A percentile compares a stretch with the other conserved stretches of the same genome.
These are phyloP conservation scores for Stagonosporopsis chrysanthemi DNA, from an alignment of 2,329 filamentous ascomycete genomes.

Conservation along the genomic window DNA sequence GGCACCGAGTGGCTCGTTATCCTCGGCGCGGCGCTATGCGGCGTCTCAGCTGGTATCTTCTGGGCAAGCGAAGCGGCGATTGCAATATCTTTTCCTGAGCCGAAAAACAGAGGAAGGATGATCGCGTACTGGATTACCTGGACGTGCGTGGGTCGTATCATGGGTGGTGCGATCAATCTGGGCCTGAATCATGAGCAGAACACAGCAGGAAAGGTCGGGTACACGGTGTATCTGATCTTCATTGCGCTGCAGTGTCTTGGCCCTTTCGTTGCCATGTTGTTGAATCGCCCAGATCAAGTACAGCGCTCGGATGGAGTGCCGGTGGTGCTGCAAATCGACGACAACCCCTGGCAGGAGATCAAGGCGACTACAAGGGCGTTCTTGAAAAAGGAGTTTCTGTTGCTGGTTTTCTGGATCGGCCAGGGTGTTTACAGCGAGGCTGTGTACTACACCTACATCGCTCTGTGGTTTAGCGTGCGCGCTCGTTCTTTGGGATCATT, in stretches of 20 bases:
- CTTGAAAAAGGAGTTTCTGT: constrained; percentile 54
- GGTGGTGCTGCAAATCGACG: constrained; percentile 50
- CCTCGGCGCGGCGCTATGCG: constrained; percentile 22
- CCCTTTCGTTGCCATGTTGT: constrained; percentile 52
- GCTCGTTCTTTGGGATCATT: constrained; percentile 57
- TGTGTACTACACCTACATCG: constrained; percentile 54
- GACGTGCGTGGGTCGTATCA: constrained; percentile 60
- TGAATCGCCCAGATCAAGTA: constrained; percentile 56
- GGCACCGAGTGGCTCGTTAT: constrained; percentile 25
- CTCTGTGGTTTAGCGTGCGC: constrained; percentile 61
- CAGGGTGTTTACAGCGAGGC: constrained; percentile 18
- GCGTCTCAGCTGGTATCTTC: constrained; percentile 25
- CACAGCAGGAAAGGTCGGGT: constrained; percentile 54
- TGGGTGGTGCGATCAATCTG: constrained; percentile 60
- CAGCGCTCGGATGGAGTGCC: constrained; percentile 50
- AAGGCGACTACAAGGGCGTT: constrained; percentile 28
- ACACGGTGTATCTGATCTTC: constrained; percentile 49
- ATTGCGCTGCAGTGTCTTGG: constrained; percentile 57
- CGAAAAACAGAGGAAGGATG: constrained; percentile 8
- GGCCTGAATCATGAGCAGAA: constrained; percentile 56
- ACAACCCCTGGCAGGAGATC: constrained; percentile 40
- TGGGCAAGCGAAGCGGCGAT: constrained; percentile 25
- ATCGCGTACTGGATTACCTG: constrained; percentile 61
- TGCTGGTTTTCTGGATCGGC: constrained; percentile 52
- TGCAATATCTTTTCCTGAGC: constrained; percentile 21